These are phyloP conservation scores for Laetiporus sulphureus DNA, from an alignment of 1,284 basidiomycete genomes.

Conservation along the genomic window DNA sequence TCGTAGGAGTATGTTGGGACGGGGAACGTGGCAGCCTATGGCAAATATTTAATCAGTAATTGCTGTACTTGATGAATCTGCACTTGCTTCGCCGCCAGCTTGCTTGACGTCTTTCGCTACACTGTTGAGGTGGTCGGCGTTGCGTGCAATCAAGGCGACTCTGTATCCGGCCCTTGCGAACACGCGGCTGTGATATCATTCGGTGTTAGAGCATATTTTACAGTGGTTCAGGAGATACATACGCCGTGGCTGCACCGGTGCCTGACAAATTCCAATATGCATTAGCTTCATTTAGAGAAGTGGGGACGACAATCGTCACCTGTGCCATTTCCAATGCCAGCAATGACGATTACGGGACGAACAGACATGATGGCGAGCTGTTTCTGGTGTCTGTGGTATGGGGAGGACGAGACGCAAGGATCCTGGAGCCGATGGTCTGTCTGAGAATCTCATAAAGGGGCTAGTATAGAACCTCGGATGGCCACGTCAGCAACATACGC, in stretches of 20 bases:
- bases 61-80: not conserved
- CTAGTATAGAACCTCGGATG: too few species aligned
- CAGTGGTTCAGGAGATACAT: constrained; percentile 17
- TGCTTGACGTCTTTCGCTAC: constrained; percentile 49
- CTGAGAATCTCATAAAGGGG: too few species aligned
- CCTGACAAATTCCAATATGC: constrained; percentile 25
- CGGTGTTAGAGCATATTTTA: too few species aligned
- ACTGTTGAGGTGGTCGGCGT: constrained; percentile 42
- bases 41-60: too few species aligned
- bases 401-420: too few species aligned
- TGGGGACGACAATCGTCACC: constrained; percentile 19
- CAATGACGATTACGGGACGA: constrained; percentile 42
- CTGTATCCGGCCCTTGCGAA: constrained; percentile 63
- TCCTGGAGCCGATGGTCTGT: too few species aligned
- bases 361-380: constrained; percentile 33
- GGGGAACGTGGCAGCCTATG: constrained; percentile 56
- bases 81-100: constrained; percentile 50
- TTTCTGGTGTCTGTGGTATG: too few species aligned
- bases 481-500: too few species aligned
- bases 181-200: constrained; percentile 36
- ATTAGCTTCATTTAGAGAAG: not conserved
- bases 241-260: constrained; percentile 62
- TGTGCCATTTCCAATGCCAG: constrained; percentile 45
- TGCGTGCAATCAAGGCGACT: constrained; percentile 63
- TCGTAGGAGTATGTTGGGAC: constrained; percentile 47